A percentile compares a stretch with the other conserved stretches of the same genome.
These are phyloP conservation scores for Bacterosira constricta DNA, from an alignment of 108 stramenopile species.

Conservation along the genomic window DNA sequence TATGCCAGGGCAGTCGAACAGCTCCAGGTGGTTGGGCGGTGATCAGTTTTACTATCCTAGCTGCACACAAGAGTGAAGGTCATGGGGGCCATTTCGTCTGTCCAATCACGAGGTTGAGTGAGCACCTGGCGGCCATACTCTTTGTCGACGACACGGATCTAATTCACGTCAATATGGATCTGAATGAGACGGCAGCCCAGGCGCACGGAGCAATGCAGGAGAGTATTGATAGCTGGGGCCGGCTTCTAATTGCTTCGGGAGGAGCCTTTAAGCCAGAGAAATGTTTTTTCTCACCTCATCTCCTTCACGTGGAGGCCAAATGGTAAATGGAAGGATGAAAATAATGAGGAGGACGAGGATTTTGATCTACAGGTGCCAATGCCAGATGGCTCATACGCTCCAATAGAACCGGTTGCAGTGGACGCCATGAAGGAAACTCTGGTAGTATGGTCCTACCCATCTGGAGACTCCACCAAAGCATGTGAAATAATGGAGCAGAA, in stretches of 20 bases:
- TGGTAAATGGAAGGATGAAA: constrained; percentile 16
- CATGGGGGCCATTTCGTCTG: not conserved
- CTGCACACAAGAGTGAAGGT: not conserved
- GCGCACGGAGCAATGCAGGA: not conserved
- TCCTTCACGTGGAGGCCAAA: constrained; percentile 1
- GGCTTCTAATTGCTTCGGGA: constrained; percentile 10
- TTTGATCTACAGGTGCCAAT: constrained; percentile 4
- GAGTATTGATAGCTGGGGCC: constrained; percentile 5
- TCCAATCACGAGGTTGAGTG: not conserved
- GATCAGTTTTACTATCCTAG: not conserved
- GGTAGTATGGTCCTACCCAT: not conserved
- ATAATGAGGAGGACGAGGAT: not conserved
- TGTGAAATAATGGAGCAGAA: constrained; percentile 10
- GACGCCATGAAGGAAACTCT: constrained; percentile 7
- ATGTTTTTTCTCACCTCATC: constrained; percentile 17
- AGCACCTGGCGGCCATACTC: not conserved
- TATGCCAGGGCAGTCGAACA: constrained; percentile 1
- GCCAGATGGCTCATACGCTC: not conserved
- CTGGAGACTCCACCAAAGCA: not conserved
- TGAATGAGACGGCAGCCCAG: not conserved
- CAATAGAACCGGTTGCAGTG: constrained; percentile 3
- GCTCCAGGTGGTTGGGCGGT: not conserved
- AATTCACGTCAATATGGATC: not conserved
- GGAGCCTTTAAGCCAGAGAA: constrained; percentile 13
- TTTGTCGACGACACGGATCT: constrained; percentile 5